Conservation (phyloP, 2,329 filamentous ascomycete species). For the Diplodia seriata region DNA sequence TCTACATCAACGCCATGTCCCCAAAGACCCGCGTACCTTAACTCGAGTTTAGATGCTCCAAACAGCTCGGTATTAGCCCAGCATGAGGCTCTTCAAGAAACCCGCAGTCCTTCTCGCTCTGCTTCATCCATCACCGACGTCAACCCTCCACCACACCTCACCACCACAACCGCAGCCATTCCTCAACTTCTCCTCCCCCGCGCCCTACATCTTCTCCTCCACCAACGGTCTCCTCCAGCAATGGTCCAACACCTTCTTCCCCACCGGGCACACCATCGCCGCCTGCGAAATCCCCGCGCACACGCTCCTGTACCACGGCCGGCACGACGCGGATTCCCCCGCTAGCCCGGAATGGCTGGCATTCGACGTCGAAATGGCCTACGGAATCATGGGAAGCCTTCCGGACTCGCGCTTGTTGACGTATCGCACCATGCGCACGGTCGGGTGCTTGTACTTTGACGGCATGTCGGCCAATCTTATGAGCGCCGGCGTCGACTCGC, state of each 20-base stretch:
- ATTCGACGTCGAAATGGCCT: conserved; percentile 62
- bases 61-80: not conserved
- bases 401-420: conserved; percentile 56
- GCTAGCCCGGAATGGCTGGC: conserved; percentile 61
- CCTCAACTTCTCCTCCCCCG: conserved; percentile 57
- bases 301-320: conserved; percentile 59
- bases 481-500: conserved; percentile 55
- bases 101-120: not conserved
- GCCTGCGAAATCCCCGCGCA: conserved; percentile 56
- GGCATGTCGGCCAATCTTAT: conserved; percentile 59
- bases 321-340: conserved; percentile 50
- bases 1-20: not conserved
- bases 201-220: conserved; percentile 59
- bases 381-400: conserved; percentile 58
- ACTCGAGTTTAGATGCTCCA: not conserved
- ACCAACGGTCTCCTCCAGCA: conserved; percentile 57
- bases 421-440: conserved; percentile 55
- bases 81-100: not conserved
- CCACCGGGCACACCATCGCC: conserved; percentile 58
- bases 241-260: conserved; percentile 61
- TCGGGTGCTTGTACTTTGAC: conserved; percentile 59
- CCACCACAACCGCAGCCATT: conserved; percentile 6
- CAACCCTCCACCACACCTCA: not conserved
- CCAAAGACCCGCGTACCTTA: not conserved
- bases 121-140: not conserved